These are phyloP conservation scores for Jatropha podagrica DNA, from an alignment of 441 rosid species.

Conservation along the genomic window DNA sequence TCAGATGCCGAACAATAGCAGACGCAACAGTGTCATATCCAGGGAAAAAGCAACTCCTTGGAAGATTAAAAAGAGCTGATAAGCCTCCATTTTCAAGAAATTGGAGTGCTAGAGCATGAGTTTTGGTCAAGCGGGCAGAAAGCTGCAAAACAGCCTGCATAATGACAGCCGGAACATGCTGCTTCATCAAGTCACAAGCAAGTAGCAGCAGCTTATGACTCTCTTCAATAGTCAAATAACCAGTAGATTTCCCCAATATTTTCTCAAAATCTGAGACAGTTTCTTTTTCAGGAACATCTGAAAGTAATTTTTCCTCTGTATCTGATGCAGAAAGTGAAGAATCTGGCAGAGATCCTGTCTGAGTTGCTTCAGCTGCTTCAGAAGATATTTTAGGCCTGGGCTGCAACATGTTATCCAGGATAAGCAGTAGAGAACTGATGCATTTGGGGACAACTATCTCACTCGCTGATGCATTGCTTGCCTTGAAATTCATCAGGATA, in stretches of 20 bases:
- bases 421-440: constrained; percentile 71
- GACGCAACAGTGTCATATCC: constrained; percentile 92
- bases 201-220: constrained; percentile 62
- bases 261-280: constrained; percentile 48
- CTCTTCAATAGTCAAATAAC: constrained; percentile 75
- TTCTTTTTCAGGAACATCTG: constrained; percentile 55
- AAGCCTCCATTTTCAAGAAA: constrained; percentile 92
- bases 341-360: constrained; percentile 50
- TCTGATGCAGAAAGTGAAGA: constrained; percentile 39
- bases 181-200: constrained; percentile 75
- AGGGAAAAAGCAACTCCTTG: constrained; percentile 83
- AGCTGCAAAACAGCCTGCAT: constrained; percentile 98
- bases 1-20: constrained; percentile 83
- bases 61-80: constrained; percentile 76
- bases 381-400: constrained; percentile 54
- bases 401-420: constrained; percentile 86
- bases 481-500: constrained; percentile 65
- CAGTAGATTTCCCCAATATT: constrained; percentile 78
- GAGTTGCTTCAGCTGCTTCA: constrained; percentile 50
- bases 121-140: constrained; percentile 90
- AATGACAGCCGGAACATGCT: constrained; percentile 78
- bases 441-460: constrained; percentile 78
- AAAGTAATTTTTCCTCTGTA: constrained; percentile 40
- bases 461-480: constrained; percentile 46
- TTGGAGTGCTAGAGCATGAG: constrained; percentile 71